Evolutionary conservation across 192 early-diverging fungal genomes (phyloP).

Genomic region (Phlyctochytrium bullatum): DNA sequence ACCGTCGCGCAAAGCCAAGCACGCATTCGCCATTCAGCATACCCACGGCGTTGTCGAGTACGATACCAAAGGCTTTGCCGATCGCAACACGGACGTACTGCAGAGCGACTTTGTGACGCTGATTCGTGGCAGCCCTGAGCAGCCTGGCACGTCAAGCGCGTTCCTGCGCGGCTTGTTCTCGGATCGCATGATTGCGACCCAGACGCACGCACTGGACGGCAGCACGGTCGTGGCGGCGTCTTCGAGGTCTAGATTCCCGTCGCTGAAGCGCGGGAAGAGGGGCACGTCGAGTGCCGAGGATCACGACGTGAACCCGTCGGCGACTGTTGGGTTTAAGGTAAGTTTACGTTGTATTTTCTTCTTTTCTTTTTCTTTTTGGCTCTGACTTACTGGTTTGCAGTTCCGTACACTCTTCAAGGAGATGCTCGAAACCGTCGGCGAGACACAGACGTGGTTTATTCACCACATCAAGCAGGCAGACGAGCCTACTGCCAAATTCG

Average conservation of each 20-base stretch:
- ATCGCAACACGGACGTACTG: slow-evolving; percentile 67
- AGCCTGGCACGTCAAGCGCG: slow-evolving; percentile 42
- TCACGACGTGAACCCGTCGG: slow-evolving; percentile 22
- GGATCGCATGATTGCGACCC: slow-evolving; percentile 45
- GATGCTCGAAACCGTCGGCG: slow-evolving; percentile 68
- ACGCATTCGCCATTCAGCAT: slow-evolving; percentile 57
- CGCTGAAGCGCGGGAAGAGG: slow-evolving; percentile 30
- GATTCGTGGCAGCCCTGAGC: slow-evolving; percentile 55
- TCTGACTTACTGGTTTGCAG: slow-evolving; percentile 4
- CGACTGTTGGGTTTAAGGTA: slow-evolving; percentile 43
- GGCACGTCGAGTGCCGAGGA: slow-evolving; percentile 28
- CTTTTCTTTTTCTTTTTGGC: background rate
- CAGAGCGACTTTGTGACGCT: slow-evolving; percentile 81
- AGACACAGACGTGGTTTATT: slow-evolving; percentile 82
- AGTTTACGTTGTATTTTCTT: slow-evolving; percentile 10
- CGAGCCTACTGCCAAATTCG: slow-evolving; percentile 49
- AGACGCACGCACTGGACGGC: slow-evolving; percentile 32
- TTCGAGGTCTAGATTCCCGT: slow-evolving; percentile 32
- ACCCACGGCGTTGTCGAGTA: slow-evolving; percentile 63
- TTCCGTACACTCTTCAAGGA: slow-evolving; percentile 63
- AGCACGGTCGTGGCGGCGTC: slow-evolving; percentile 40
- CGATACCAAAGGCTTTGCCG: slow-evolving; percentile 72
- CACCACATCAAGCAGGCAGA: slow-evolving; percentile 65
- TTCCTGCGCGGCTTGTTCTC: slow-evolving; percentile 47
- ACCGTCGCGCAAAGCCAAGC: slow-evolving; percentile 40